Conservation (phyloP, 2,329 filamentous ascomycete species). For the Coccinonectria pachysandricola region DNA sequence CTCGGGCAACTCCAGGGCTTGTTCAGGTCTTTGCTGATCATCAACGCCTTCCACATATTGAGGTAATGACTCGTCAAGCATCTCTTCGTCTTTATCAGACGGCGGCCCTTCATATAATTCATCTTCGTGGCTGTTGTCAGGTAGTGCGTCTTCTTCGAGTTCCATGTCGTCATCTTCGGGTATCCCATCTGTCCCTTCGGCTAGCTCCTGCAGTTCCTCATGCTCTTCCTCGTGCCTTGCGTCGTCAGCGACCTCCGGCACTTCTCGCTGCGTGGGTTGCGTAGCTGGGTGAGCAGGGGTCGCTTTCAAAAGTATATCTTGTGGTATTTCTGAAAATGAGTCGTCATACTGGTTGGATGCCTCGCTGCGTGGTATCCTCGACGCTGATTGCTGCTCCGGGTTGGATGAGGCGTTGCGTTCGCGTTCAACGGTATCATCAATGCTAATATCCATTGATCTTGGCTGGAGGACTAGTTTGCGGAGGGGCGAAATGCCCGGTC, state of each 20-base stretch:
- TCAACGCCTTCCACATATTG: too few species aligned
- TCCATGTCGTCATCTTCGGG: constrained; percentile 8
- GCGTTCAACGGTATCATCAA: too few species aligned
- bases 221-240: too few species aligned
- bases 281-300: constrained; percentile 27
- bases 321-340: constrained; percentile 47
- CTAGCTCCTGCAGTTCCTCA: too few species aligned
- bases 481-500: constrained; percentile 16
- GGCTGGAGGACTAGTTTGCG: too few species aligned
- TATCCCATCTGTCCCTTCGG: constrained; percentile 2
- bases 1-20: constrained; percentile 5
- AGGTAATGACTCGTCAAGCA: constrained; percentile 4
- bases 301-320: constrained; percentile 38
- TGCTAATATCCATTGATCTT: too few species aligned
- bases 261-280: too few species aligned
- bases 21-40: too few species aligned
- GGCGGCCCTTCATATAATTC: constrained; percentile 3
- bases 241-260: too few species aligned
- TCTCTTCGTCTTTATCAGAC: not conserved
- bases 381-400: too few species aligned
- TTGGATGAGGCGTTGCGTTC: too few species aligned
- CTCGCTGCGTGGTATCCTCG: constrained; percentile 14
- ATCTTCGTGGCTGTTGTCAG: too few species aligned
- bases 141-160: constrained; percentile 3
- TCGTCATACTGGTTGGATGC: constrained; percentile 36